These are phyloP conservation scores for Oxytropis ochrocephala DNA, from an alignment of 306 rosid species.

Conservation along the genomic window DNA sequence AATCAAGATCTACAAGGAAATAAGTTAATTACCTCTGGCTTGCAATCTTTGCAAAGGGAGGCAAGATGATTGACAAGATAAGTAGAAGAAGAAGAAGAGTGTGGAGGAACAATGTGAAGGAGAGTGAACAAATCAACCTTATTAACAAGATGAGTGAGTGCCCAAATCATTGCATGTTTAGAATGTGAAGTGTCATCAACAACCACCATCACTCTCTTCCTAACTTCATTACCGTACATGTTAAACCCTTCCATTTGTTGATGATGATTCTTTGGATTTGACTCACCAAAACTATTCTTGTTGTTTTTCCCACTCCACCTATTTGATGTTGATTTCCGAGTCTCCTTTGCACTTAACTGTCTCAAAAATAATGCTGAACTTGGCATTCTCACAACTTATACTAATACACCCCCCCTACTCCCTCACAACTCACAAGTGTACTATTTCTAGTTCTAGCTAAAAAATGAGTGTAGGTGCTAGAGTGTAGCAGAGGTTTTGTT, in stretches of 20 bases:
- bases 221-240: slow-evolving; percentile 47
- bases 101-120: slow-evolving; percentile 58
- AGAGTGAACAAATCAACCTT: slow-evolving; percentile 85
- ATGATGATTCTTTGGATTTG: slow-evolving; percentile 15
- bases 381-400: slow-evolving; percentile 32
- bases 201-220: slow-evolving; percentile 89
- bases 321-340: slow-evolving; percentile 56
- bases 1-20: slow-evolving; percentile 31
- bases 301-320: slow-evolving; percentile 49
- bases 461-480: slow-evolving; percentile 17
- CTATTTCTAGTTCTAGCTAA: slow-evolving; percentile 4
- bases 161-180: slow-evolving; percentile 92
- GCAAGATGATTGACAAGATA: slow-evolving; percentile 69
- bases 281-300: slow-evolving; percentile 19
- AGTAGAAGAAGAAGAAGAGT: slow-evolving; percentile 32
- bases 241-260: slow-evolving; percentile 58
- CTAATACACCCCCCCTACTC: not conserved
- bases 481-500: slow-evolving; percentile 14
- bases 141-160: slow-evolving; percentile 70
- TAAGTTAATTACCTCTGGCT: slow-evolving; percentile 60
- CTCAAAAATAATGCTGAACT: slow-evolving; percentile 50
- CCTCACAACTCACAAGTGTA: not conserved
- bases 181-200: slow-evolving; percentile 74
- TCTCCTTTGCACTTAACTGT: slow-evolving; percentile 60
- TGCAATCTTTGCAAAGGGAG: slow-evolving; percentile 79